phyloP scores from a whole-genome alignment of 73 alveolate species.

The Paramecium pentaurelia region DNA sequence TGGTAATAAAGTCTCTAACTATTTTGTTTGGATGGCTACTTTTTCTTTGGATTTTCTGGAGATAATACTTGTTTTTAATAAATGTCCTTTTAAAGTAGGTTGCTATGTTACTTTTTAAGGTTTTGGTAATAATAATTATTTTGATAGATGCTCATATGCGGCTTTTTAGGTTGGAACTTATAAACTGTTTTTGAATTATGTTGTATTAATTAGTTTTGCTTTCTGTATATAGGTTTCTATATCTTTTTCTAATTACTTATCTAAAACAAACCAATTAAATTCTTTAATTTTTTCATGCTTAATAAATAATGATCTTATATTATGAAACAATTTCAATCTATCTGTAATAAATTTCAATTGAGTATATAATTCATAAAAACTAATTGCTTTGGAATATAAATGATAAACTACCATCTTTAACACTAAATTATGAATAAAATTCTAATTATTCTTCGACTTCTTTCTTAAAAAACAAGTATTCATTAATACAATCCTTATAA shows the following conservation, averaged over 20 bases:
- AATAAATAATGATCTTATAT: not conserved
- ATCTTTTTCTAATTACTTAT: not conserved
- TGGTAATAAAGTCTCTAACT: not conserved
- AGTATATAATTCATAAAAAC: not conserved
- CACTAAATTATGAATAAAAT: not conserved
- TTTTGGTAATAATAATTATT: not conserved
- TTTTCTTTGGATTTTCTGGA: not conserved
- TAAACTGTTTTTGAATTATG: not conserved
- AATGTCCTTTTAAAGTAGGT: not conserved
- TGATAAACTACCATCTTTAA: constrained; percentile 21
- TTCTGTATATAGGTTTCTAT: not conserved
- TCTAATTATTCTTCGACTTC: not conserved
- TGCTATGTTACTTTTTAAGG: not conserved
- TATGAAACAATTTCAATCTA: not conserved
- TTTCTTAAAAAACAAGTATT: not conserved
- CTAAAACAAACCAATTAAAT: not conserved
- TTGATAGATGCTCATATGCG: not conserved
- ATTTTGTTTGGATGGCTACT: not conserved
- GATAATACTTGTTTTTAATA: not conserved
- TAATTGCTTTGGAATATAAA: not conserved
- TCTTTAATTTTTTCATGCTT: not conserved
- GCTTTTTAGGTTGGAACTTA: constrained; percentile 13
- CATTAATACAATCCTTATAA: constrained; percentile 26
- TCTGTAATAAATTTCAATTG: not conserved
- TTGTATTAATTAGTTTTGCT: constrained; percentile 11